These are phyloP conservation scores for Zygnema cylindricum DNA, from an alignment of 139 green algal genomes.

Conservation along the genomic window DNA sequence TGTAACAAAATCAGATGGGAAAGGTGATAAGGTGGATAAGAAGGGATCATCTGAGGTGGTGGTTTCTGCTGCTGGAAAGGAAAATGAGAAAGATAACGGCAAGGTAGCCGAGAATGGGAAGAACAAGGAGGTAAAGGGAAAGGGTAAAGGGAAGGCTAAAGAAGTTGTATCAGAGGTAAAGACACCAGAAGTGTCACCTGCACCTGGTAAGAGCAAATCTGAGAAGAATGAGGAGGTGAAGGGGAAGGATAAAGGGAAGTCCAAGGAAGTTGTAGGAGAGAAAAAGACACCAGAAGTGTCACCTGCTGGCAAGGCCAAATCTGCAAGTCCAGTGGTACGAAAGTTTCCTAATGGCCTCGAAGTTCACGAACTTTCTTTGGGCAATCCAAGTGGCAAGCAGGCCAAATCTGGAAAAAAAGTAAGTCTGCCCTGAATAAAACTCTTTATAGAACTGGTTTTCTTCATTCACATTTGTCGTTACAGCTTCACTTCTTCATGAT, in stretches of 20 bases:
- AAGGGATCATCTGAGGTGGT: background rate
- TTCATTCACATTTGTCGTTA: no score
- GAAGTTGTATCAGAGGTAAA: background rate
- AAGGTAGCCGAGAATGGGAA: background rate
- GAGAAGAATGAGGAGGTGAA: constrained; percentile 1
- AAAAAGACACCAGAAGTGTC: background rate
- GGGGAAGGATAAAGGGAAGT: constrained; percentile 14
- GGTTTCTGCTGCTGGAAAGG: background rate
- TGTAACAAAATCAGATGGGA: background rate
- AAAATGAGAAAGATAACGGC: constrained; percentile 9
- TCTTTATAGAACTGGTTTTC: no score
- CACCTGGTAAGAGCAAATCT: background rate
- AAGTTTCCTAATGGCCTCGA: constrained; percentile 70
- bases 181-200: background rate
- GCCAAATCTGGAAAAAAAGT: constrained; percentile 78
- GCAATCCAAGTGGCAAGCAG: constrained; percentile 76
- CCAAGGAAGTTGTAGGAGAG: background rate
- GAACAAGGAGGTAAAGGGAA: background rate
- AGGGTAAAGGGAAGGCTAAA: background rate
- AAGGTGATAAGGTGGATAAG: background rate
- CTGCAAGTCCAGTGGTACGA: constrained; percentile 36
- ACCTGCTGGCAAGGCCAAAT: background rate
- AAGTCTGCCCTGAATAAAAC: no score
- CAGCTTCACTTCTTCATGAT: no score
- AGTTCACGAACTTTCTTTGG: constrained; percentile 73